phyloP scores from a whole-genome alignment of 2,329 filamentous ascomycete species.

The Fusarium nodosum region DNA sequence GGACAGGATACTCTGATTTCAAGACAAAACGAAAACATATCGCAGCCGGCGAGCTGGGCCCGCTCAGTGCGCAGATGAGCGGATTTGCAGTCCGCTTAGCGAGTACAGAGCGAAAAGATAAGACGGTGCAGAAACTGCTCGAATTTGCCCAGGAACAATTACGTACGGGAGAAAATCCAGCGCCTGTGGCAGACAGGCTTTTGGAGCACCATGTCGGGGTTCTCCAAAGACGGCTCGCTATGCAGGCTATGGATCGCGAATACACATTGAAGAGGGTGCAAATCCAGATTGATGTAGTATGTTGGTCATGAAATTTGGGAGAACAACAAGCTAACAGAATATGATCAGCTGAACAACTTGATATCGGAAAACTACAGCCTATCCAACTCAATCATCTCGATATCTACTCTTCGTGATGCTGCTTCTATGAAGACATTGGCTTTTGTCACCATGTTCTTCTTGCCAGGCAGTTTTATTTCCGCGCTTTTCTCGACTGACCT shows the following conservation, averaged over 20 bases:
- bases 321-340: constrained; percentile 19
- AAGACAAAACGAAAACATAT: constrained; percentile 47
- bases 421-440: constrained; percentile 61
- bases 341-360: constrained; percentile 54
- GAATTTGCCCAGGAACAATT: constrained; percentile 48
- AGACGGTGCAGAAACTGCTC: constrained; percentile 54
- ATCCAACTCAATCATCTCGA: constrained; percentile 54
- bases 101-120: constrained; percentile 56
- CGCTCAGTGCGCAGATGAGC: constrained; percentile 54
- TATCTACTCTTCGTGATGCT: constrained; percentile 57
- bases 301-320: constrained; percentile 16
- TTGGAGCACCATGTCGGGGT: constrained; percentile 50
- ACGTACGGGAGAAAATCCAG: not conserved
- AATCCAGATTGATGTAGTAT: constrained; percentile 57
- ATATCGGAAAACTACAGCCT: constrained; percentile 57
- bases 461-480: constrained; percentile 59
- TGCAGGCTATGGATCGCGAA: constrained; percentile 55
- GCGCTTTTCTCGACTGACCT: constrained; percentile 57
- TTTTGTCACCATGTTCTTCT: constrained; percentile 60
- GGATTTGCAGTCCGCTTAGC: constrained; percentile 55
- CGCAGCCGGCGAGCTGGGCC: constrained; percentile 50
- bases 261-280: constrained; percentile 56
- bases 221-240: constrained; percentile 52
- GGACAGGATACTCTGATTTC: constrained; percentile 56
- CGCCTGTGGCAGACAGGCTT: constrained; percentile 34